Percentiles rank a stretch among this genome's conserved stretches.
Conservation (phyloP, 176 grass and related monocot species). For the Areca catechu region DNA sequence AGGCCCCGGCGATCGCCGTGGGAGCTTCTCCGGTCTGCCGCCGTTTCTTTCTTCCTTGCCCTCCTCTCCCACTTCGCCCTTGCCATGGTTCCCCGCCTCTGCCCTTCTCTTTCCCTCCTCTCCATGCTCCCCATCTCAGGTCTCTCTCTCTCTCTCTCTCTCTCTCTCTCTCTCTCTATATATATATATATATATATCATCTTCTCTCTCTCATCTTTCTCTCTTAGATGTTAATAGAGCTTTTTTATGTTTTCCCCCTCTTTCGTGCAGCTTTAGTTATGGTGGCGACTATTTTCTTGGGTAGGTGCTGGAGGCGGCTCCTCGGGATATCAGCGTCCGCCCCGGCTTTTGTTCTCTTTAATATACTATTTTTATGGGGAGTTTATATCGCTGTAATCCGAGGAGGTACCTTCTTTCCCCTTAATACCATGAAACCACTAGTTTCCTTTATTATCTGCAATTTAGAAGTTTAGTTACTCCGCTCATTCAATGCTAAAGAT, state of each 20-base stretch:
- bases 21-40: conserved; percentile 52
- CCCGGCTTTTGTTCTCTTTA: conserved; percentile 89
- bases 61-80: conserved; percentile 69
- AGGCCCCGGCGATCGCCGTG: conserved; percentile 51
- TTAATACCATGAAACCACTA: too few relatives aligned
- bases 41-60: conserved; percentile 56
- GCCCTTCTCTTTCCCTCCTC: conserved; percentile 63
- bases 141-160: conserved; percentile 5
- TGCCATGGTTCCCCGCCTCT: conserved; percentile 68
- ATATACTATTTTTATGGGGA: conserved; percentile 82
- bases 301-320: conserved; percentile 63
- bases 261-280: conserved; percentile 53
- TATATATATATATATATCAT: too few relatives aligned
- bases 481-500: too few relatives aligned
- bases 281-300: conserved; percentile 47
- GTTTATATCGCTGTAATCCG: conserved; percentile 61
- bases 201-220: too few relatives aligned
- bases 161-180: neutral
- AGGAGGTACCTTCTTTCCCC: conserved; percentile 28
- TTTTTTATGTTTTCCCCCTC: conserved; percentile 1
- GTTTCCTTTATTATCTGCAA: too few relatives aligned
- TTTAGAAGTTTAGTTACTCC: too few relatives aligned
- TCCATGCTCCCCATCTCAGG: conserved; percentile 86
- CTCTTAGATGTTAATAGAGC: neutral
- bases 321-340: conserved; percentile 57